Conservation (phyloP, 2,329 filamentous ascomycete genomes). For the Cadophora gregata region DNA sequence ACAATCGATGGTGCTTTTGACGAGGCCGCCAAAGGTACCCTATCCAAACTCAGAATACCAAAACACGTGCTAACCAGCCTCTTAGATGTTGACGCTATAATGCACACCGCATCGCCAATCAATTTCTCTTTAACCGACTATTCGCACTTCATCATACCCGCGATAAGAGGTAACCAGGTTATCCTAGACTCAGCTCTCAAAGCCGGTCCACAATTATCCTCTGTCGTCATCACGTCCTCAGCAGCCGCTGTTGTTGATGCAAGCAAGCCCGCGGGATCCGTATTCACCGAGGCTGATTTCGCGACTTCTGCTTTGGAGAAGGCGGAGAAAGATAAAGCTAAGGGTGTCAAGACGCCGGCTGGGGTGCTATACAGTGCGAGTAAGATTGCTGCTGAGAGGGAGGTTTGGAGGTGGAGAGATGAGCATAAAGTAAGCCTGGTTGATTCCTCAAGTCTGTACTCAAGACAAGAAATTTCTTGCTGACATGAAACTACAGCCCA, state of each 20-base stretch:
- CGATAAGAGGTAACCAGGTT: conserved; percentile 39
- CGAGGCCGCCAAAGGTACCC: conserved; percentile 38
- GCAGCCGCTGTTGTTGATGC: conserved; percentile 38
- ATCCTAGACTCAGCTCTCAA: conserved; percentile 43
- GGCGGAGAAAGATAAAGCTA: conserved; percentile 41
- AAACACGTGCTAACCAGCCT: conserved; percentile 17
- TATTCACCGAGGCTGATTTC: conserved; percentile 39
- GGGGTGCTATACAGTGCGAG: conserved; percentile 47
- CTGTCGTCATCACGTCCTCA: conserved; percentile 51
- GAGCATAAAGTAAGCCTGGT: conserved; percentile 41
- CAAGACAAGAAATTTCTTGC: neutral
- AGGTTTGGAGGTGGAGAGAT: conserved; percentile 48
- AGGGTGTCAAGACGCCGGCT: conserved; percentile 28
- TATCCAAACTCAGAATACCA: neutral
- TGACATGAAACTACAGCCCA: conserved; percentile 41
- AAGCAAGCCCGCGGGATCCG: conserved; percentile 33
- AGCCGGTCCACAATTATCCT: conserved; percentile 45
- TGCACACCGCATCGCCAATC: conserved; percentile 43
- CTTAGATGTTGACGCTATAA: conserved; percentile 41
- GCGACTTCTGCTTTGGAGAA: conserved; percentile 44
- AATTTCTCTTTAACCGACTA: conserved; percentile 42
- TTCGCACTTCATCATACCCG: conserved; percentile 38
- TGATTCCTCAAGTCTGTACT: conserved; percentile 30
- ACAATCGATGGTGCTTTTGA: conserved; percentile 41
- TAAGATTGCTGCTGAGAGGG: conserved; percentile 48